Base-by-base conservation (phyloP, 805 yeast species). In the Starmerella apicola region DNA sequence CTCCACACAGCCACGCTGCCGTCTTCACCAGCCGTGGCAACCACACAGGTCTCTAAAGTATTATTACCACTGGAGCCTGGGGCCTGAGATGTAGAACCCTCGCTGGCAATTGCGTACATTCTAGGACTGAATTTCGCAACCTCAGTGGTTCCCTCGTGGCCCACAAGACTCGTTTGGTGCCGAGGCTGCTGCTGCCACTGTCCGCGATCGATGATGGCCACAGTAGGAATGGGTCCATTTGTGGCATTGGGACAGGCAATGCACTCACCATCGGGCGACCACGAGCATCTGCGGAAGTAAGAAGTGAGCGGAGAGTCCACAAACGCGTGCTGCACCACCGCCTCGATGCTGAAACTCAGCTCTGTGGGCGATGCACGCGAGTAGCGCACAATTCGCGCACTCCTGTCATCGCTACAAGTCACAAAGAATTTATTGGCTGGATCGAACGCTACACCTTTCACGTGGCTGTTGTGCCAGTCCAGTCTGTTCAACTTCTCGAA, bases 381-480 rank as follows among this genome's bases (percentile, higher is more conserved):
- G 58, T 86, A 91, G 42, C 96, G 68, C 56, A 88, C 82, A 21
- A 91, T 74, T 43, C 94, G 71, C 36, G 88, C 76, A 0, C 95
- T 80, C 54, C 98, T 68, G 60, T 91, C 99, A 60, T 91, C 99
- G 1, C 95, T 81, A 18, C 93, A 86, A 0, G 99, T 88, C 6
- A 95, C 96, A 64, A 91, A 91, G 59, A 84, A 91, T 62, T 91
- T 91, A 59, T 85, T 85, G 3, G 98, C 98, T 0, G 99, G 99
- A 57, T 91, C 99, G 60, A 91, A 91, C 1, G 88, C 88, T 10
- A 91, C 82, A 42, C 98, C 97, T 60, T 91, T 91, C 21, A 91
- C 96, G 63, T 82, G 88, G 2, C 94, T 81, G 56, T 84, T 93
- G 58, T 91, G 98, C 18, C 85, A 78, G 54, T 88, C 96, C 52